Evolutionary conservation across 768 basidiomycete genomes (phyloP).

Genomic region (Amanita pallidorosea): DNA sequence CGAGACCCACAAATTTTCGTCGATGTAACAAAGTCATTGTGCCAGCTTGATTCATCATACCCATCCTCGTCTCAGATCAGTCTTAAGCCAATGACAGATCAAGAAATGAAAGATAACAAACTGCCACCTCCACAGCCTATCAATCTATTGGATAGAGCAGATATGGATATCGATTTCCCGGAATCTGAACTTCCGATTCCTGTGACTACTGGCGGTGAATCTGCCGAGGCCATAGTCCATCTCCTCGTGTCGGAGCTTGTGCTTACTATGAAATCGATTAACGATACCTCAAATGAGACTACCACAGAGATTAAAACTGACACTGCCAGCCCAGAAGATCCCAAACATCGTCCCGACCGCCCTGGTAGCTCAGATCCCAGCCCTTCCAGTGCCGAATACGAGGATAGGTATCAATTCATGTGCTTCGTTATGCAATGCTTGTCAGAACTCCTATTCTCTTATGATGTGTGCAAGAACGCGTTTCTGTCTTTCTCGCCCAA

Average conservation of each 20-base stretch:
- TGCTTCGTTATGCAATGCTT: constrained; percentile 88
- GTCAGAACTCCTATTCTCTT: constrained; percentile 89
- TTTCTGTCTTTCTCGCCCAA: constrained; percentile 75
- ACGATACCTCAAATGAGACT: constrained; percentile 7
- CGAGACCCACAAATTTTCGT: constrained; percentile 75
- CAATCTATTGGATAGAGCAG: constrained; percentile 12
- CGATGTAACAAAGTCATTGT: constrained; percentile 57
- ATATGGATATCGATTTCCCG: constrained; percentile 17
- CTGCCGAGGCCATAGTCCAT: constrained; percentile 52
- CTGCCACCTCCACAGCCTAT: constrained; percentile 10
- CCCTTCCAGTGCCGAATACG: constrained; percentile 10
- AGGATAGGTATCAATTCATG: constrained; percentile 42
- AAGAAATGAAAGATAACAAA: constrained; percentile 2
- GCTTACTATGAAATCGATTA: constrained; percentile 38
- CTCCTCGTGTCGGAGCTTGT: constrained; percentile 67
- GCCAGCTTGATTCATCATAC: constrained; percentile 62
- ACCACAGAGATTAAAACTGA: constrained; percentile 1
- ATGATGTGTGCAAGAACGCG: constrained; percentile 80
- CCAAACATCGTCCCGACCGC: neutral
- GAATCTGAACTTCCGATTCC: constrained; percentile 40
- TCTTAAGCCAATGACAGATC: constrained; percentile 25
- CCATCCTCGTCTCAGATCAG: constrained; percentile 45
- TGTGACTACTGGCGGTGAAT: constrained; percentile 23
- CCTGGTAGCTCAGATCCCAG: too few relatives aligned
- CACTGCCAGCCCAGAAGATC: neutral